Conservation (phyloP, 2,329 filamentous ascomycete genomes). For the Dothistroma pini region DNA sequence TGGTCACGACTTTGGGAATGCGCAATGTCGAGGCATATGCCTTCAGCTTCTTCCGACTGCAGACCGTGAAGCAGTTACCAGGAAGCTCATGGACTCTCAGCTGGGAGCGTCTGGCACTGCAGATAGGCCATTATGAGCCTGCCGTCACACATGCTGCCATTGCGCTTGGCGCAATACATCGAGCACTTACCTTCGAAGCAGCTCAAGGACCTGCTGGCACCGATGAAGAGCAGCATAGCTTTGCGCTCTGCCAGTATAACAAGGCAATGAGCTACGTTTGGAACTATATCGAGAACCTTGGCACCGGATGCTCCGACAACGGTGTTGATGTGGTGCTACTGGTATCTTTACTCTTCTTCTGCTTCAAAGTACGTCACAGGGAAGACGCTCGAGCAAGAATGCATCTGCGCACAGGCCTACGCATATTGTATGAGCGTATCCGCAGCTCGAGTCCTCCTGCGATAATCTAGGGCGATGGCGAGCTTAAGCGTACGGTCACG, state of each 20-base stretch:
- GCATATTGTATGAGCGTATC: conserved; percentile 19
- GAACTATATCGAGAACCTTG: conserved; percentile 12
- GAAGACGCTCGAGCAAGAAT: conserved; percentile 15
- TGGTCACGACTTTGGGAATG: conserved; percentile 5
- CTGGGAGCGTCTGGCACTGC: conserved; percentile 19
- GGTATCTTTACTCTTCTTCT: conserved; percentile 20
- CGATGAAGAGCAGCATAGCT: conserved; percentile 12
- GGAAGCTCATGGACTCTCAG: conserved; percentile 18
- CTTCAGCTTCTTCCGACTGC: conserved; percentile 20
- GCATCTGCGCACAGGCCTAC: conserved; percentile 16
- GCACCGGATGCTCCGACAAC: conserved; percentile 7
- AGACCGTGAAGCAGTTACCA: conserved; percentile 21
- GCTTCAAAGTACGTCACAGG: conserved; percentile 18
- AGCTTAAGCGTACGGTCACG: conserved; percentile 11
- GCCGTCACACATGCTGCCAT: conserved; percentile 18
- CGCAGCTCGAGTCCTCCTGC: not conserved
- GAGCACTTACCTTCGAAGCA: conserved; percentile 7
- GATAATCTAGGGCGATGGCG: conserved; percentile 5
- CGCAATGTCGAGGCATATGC: conserved; percentile 14
- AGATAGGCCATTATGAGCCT: conserved; percentile 16
- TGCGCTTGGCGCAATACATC: conserved; percentile 18
- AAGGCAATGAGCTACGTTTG: conserved; percentile 16
- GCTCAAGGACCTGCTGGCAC: conserved; percentile 5
- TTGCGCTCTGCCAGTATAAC: conserved; percentile 19
- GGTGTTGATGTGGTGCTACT: conserved; percentile 18